phyloP scores from a whole-genome alignment of 164 flowering plant genomes.

The Warburgia ugandensis region DNA sequence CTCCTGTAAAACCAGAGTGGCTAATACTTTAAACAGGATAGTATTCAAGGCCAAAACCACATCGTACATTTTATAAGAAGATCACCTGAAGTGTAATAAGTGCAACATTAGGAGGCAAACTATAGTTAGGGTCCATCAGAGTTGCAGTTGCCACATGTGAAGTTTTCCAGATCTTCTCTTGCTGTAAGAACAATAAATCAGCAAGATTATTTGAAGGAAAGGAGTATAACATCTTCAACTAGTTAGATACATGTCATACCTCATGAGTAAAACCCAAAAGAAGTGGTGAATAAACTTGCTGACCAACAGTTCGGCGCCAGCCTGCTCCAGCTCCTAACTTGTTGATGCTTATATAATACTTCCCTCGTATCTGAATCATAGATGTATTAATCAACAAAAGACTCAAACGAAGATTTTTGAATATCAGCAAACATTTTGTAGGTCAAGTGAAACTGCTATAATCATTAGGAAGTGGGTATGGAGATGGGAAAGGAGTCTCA shows the following conservation, averaged over 20 bases:
- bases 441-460: no score
- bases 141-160: constrained; percentile 37
- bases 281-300: constrained; percentile 76
- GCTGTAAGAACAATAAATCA: constrained; percentile 28
- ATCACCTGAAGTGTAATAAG: constrained; percentile 77
- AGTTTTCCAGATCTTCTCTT: constrained; percentile 46
- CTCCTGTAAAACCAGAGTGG: constrained; percentile 39
- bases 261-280: constrained; percentile 69
- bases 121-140: constrained; percentile 53
- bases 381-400: no score
- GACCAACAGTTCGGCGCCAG: constrained; percentile 75
- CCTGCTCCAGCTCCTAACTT: constrained; percentile 49
- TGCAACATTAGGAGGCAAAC: constrained; percentile 76
- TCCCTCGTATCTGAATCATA: constrained; percentile 64
- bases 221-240: background rate
- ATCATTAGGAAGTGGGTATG: no score
- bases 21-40: background rate
- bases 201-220: background rate
- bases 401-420: no score
- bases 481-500: no score
- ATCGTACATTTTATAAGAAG: no score
- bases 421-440: no score
- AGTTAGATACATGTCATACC: constrained; percentile 27
- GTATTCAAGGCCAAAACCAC: no score
- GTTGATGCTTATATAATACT: constrained; percentile 55